phyloP scores from a whole-genome alignment of 2,329 filamentous ascomycete species.

The Penicillium sp. region DNA sequence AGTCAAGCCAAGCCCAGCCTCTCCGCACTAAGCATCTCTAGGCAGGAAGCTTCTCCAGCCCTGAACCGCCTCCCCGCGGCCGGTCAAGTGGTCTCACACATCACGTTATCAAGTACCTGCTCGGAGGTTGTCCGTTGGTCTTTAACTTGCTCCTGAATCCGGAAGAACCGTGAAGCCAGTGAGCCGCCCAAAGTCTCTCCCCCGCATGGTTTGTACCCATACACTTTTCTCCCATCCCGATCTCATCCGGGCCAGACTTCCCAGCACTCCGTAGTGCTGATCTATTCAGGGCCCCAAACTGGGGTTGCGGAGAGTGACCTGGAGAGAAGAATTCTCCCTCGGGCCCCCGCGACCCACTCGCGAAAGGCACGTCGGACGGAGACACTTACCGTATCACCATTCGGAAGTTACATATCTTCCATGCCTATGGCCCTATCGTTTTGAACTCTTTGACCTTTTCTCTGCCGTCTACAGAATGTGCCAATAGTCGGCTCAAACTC shows the following conservation, averaged over 20 bases:
- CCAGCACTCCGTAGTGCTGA: background rate
- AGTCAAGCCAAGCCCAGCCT: constrained; percentile 1
- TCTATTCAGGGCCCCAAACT: constrained; percentile 5
- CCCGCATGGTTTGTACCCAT: background rate
- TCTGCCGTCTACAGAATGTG: background rate
- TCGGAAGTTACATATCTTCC: background rate
- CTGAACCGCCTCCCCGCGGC: background rate
- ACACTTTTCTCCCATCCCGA: background rate
- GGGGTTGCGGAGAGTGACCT: constrained; percentile 11
- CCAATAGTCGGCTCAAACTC: constrained; percentile 7
- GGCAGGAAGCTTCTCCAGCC: background rate
- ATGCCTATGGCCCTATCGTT: background rate
- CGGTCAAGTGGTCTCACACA: background rate
- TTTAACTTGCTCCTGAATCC: background rate
- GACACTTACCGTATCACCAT: background rate
- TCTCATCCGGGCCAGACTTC: constrained; percentile 5
- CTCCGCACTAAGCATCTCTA: background rate
- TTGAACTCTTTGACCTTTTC: too few relatives aligned
- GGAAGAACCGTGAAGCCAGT: background rate
- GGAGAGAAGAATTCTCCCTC: constrained; percentile 1
- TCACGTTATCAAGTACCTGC: background rate
- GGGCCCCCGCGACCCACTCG: constrained; percentile 13
- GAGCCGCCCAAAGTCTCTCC: background rate
- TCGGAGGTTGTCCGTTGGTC: background rate
- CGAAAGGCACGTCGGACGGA: background rate